Conservation (phyloP, 31 red algal species). For the Endocladia muricata region DNA sequence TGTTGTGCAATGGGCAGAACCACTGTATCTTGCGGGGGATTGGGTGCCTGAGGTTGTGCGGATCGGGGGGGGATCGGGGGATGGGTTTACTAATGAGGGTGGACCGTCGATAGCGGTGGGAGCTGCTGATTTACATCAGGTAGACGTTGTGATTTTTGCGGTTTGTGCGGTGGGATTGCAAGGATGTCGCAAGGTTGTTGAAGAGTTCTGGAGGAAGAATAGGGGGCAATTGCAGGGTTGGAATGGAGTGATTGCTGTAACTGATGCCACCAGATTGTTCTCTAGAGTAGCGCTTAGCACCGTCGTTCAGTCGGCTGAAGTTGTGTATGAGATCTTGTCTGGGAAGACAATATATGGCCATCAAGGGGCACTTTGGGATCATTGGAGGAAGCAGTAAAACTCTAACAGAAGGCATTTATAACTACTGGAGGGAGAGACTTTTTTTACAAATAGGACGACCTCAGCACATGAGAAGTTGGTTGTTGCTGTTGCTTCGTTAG, state of each 20-base stretch:
- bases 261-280: slow-evolving; percentile 54
- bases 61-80: slow-evolving; percentile 28
- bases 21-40: slow-evolving; percentile 66
- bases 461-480: no score
- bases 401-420: no score
- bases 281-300: slow-evolving; percentile 37
- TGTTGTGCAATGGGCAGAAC: slow-evolving; percentile 77
- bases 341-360: slow-evolving; percentile 26
- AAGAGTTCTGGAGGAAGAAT: slow-evolving; percentile 22
- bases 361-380: slow-evolving; percentile 28
- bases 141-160: slow-evolving; percentile 60
- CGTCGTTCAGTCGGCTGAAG: slow-evolving; percentile 41
- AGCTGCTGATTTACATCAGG: not conserved
- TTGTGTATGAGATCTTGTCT: slow-evolving; percentile 32
- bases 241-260: slow-evolving; percentile 19
- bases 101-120: slow-evolving; percentile 31
- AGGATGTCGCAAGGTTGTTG: not conserved
- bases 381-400: slow-evolving; percentile 26
- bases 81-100: slow-evolving; percentile 30
- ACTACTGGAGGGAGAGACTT: no score
- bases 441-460: no score
- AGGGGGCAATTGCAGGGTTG: not conserved
- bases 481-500: no score
- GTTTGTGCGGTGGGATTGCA: slow-evolving; percentile 42
- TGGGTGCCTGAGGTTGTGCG: slow-evolving; percentile 59